Conservation (phyloP, 805 yeast genomes). For the Wickerhamiella siamensis region DNA sequence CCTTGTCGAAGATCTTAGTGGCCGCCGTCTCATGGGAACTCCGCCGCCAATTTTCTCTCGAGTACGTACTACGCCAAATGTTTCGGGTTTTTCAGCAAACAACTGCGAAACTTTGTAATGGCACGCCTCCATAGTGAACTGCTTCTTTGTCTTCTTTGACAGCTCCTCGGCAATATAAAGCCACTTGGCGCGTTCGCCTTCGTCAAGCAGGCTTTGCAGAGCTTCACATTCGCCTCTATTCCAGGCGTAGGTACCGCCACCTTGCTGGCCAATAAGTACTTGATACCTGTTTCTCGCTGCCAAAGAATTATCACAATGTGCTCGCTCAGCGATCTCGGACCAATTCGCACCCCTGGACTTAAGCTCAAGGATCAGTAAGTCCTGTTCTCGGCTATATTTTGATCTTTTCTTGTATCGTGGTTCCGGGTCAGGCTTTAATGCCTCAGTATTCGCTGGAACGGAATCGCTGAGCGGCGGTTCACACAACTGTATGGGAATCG, state of each 20-base stretch:
- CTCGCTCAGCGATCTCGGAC: slow-evolving; percentile 56
- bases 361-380: slow-evolving; percentile 43
- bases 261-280: slow-evolving; percentile 71
- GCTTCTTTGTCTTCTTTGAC: slow-evolving; percentile 35
- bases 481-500: slow-evolving; percentile 26
- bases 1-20: neutral
- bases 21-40: slow-evolving; percentile 13
- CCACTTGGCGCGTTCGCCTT: slow-evolving; percentile 61
- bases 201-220: slow-evolving; percentile 43
- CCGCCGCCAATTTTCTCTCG: slow-evolving; percentile 14
- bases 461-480: slow-evolving; percentile 36
- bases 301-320: slow-evolving; percentile 48
- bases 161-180: slow-evolving; percentile 47
- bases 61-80: slow-evolving; percentile 37
- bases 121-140: slow-evolving; percentile 39
- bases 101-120: slow-evolving; percentile 39
- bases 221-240: slow-evolving; percentile 38
- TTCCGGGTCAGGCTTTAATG: slow-evolving; percentile 29
- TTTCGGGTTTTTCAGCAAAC: slow-evolving; percentile 40
- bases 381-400: slow-evolving; percentile 59
- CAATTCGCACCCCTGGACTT: slow-evolving; percentile 53
- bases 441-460: slow-evolving; percentile 30
- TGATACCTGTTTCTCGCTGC: slow-evolving; percentile 71
- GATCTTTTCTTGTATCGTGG: slow-evolving; percentile 46
- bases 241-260: slow-evolving; percentile 57